Evolutionary conservation across 768 basidiomycete genomes (phyloP).

Genomic region (Lentinula boryana): DNA sequence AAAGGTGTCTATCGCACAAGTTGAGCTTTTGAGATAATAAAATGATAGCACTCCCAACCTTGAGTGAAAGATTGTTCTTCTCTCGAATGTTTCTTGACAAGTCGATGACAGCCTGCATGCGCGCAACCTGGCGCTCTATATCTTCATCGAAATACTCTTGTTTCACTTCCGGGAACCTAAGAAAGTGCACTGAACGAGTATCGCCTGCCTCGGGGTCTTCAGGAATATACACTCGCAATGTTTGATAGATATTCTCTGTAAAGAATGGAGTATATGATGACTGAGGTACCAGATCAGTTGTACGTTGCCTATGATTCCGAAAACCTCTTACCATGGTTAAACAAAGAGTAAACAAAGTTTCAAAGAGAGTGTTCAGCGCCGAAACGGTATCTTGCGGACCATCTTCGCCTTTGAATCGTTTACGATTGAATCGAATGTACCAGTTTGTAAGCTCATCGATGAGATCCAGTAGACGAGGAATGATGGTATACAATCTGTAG

Average conservation of each 20-base stretch:
- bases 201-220: conserved; percentile 67
- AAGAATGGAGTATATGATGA: conserved; percentile 98
- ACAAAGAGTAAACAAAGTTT: conserved; percentile 90
- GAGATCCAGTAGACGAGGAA: conserved; percentile 87
- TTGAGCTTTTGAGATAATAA: neutral
- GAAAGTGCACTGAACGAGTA: conserved; percentile 90
- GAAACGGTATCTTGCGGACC: conserved; percentile 80
- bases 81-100: conserved; percentile 86
- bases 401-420: conserved; percentile 91
- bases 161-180: conserved; percentile 89
- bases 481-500: conserved; percentile 95
- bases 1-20: conserved; percentile 70
- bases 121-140: conserved; percentile 90
- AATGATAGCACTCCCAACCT: conserved; percentile 45
- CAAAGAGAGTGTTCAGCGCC: conserved; percentile 94
- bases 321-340: conserved; percentile 76
- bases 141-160: conserved; percentile 91
- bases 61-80: conserved; percentile 78
- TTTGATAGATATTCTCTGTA: conserved; percentile 94
- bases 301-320: neutral
- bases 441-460: conserved; percentile 97
- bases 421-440: conserved; percentile 99
- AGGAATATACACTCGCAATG: conserved; percentile 80
- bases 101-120: conserved; percentile 95
- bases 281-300: conserved; percentile 20